Conservation (phyloP, 1,284 basidiomycete genomes). For the Cerioporus squamosus region DNA sequence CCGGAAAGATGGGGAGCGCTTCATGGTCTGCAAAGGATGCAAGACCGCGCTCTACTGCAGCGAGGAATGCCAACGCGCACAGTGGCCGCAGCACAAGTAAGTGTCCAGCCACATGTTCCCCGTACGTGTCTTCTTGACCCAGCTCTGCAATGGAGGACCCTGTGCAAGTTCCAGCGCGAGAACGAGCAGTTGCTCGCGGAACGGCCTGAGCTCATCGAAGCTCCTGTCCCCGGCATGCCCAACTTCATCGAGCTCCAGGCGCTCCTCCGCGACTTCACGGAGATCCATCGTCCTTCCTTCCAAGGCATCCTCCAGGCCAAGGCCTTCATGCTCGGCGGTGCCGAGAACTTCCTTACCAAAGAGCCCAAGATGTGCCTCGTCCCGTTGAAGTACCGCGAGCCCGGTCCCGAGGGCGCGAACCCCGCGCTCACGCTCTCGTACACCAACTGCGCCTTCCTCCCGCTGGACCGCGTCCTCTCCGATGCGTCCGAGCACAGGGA, state of each 20-base stretch:
- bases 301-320: conserved; percentile 7
- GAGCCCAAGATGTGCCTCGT: conserved; percentile 8
- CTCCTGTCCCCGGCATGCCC: background rate
- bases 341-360: background rate
- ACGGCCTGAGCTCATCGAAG: background rate
- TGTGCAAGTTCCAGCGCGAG: conserved; percentile 8
- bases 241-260: conserved; percentile 3
- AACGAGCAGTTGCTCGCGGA: background rate
- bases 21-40: background rate
- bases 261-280: conserved; percentile 7
- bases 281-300: conserved; percentile 5
- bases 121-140: no score
- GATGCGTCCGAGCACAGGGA: background rate
- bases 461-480: conserved; percentile 7
- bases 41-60: background rate
- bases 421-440: background rate
- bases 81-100: conserved; percentile 7
- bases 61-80: background rate
- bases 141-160: background rate
- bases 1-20: background rate
- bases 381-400: conserved; percentile 2
- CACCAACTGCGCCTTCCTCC: conserved; percentile 2
- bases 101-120: no score
- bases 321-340: background rate
- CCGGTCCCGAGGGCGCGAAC: background rate